Percentiles rank a stretch among this genome's conserved stretches.
These are phyloP conservation scores for Globisporangium irregulare DNA, from an alignment of 352 stramenopile genomes.

Conservation along the genomic window DNA sequence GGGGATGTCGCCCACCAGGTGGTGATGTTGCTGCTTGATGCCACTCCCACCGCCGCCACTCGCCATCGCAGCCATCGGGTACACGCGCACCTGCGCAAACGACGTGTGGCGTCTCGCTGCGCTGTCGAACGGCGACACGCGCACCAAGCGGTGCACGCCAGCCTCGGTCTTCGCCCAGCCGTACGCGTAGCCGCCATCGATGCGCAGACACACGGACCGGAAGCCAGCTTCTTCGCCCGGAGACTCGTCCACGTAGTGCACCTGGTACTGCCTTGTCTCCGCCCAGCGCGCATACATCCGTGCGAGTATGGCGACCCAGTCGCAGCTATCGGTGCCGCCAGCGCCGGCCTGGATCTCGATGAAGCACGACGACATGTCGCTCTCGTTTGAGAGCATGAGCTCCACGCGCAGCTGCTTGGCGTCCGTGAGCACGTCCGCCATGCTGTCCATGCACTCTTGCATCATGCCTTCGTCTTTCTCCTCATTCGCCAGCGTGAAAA, in stretches of 20 bases:
- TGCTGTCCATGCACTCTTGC: constrained; percentile 42
- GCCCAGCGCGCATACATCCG: constrained; percentile 93
- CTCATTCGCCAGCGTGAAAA: constrained; percentile 57
- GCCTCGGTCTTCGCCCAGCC: constrained; percentile 94
- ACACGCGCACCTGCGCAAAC: constrained; percentile 90
- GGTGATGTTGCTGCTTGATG: constrained; percentile 18
- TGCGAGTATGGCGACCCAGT: constrained; percentile 95
- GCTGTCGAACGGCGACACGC: constrained; percentile 94
- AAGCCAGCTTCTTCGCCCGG: constrained; percentile 72
- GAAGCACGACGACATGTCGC: constrained; percentile 65
- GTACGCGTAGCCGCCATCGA: constrained; percentile 85
- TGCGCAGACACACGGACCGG: constrained; percentile 48
- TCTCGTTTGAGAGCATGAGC: constrained; percentile 54
- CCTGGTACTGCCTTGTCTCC: constrained; percentile 38
- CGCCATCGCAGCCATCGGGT: constrained; percentile 46
- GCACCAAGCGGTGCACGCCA: constrained; percentile 94
- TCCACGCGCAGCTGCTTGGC: constrained; percentile 59
- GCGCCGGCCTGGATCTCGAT: constrained; percentile 80
- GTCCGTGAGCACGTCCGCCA: constrained; percentile 34
- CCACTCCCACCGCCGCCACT: neutral
- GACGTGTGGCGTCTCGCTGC: constrained; percentile 93
- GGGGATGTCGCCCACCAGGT: constrained; percentile 45
- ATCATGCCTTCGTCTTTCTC: constrained; percentile 53
- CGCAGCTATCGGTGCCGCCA: constrained; percentile 93
- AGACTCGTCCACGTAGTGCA: constrained; percentile 89